Evolutionary conservation across 2,329 filamentous ascomycete species (phyloP), one percentile per base, ranked within the genome.

Genomic region (Talaromyces marneffei): DNA sequence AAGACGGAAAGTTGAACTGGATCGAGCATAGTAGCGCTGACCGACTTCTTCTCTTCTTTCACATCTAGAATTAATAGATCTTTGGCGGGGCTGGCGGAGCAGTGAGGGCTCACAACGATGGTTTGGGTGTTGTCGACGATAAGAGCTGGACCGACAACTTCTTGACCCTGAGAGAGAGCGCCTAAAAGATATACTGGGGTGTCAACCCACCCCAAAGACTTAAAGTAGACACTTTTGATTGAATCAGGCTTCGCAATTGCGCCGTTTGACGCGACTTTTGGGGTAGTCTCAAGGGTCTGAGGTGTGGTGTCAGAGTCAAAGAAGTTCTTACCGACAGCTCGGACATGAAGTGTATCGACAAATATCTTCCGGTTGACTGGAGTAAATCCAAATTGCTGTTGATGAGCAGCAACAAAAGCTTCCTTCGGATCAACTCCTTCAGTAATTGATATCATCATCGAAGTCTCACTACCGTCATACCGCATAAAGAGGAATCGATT

Each of bases 351-450:
- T 20, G 40, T 44, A 71, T 95, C 91, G 61, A 94, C 91, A 3
- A 95, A 82, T 37, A 94, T 90, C 52, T 94, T 89, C 59, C 90
- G 82, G 59, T 92, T 89, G 10, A 55, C 20, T 3, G 94, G 79
- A 0, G 89, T 92, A 68, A 95, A 96, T 0, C 90, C 90, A 69
- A 95, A 95, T 69, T 96, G 91, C 69, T 92, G 90, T 53, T 89
- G 86, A 70, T 96, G 91, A 66, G 59, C 52, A 29, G 20, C 16
- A 14, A 55, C 35, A 35, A 48, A 56, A 18, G 29, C 31, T 14
- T 46, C 23, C n/a, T 60, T 50, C 4, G 57, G 37, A 12, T 50
- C 57, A 37, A 60, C 48, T n/a, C 57, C 57, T 1, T 37, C 57
- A 3, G 48, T 50, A 4, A 60, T 27, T 2, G 57, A 33, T 44